Conservation (phyloP, 1,284 basidiomycete genomes). For the Heterobasidion parviporum region DNA sequence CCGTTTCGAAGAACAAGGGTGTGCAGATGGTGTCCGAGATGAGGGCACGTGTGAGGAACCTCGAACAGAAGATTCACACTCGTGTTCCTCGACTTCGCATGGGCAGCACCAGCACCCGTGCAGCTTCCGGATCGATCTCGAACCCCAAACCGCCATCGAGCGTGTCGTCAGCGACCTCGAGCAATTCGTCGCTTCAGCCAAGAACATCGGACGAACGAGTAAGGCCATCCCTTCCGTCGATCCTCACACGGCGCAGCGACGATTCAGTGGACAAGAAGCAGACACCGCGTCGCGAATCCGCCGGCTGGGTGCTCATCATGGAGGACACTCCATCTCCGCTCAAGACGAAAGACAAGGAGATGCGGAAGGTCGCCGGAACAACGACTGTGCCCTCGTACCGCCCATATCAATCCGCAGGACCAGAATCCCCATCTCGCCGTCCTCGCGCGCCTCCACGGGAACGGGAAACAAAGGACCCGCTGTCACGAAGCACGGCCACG, state of each 20-base stretch:
- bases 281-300: conserved; percentile 44
- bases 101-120: conserved; percentile 50
- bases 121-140: conserved; percentile 26
- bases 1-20: conserved; percentile 61
- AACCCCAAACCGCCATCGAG: conserved; percentile 9
- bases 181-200: conserved; percentile 15
- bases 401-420: conserved; percentile 19
- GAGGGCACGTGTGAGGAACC: conserved; percentile 69
- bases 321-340: conserved; percentile 70
- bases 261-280: conserved; percentile 23
- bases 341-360: conserved; percentile 45
- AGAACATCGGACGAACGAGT: conserved; percentile 18
- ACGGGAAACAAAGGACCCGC: conserved; percentile 21
- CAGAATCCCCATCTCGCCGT: background rate
- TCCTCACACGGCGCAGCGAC: conserved; percentile 19
- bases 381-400: conserved; percentile 22
- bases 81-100: conserved; percentile 73
- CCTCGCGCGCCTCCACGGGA: conserved; percentile 12
- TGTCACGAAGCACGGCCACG: conserved; percentile 31
- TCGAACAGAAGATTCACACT: conserved; percentile 79
- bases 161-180: conserved; percentile 19
- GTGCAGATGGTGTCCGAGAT: conserved; percentile 87
- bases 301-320: conserved; percentile 80
- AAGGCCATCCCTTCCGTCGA: conserved; percentile 9
- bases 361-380: conserved; percentile 54